phyloP scores from a whole-genome alignment of 257 asterid species.

The Galeopsis tetrahit region DNA sequence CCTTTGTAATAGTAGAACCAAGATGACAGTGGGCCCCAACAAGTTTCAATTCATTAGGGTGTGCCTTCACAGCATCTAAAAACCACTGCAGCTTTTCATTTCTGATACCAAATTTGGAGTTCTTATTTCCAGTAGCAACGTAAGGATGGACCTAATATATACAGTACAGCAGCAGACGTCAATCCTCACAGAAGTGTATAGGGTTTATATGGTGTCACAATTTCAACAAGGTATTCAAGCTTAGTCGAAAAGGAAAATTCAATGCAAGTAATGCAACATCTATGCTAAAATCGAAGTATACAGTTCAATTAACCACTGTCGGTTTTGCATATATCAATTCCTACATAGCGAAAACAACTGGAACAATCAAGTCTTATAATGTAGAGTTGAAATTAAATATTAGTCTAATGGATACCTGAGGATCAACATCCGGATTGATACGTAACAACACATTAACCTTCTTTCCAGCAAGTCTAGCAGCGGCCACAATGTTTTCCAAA shows the following conservation, averaged over 20 bases:
- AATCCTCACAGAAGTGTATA: neutral
- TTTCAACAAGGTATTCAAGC: neutral
- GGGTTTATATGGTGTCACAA: neutral
- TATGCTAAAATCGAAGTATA: neutral
- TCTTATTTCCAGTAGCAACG: conserved; percentile 97
- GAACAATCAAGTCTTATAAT: neutral
- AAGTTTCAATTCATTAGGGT: conserved; percentile 85
- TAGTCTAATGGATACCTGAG: conserved; percentile 65
- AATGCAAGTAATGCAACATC: neutral
- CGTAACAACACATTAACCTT: conserved; percentile 82
- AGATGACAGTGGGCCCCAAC: conserved; percentile 99
- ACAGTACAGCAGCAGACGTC: conserved; percentile 26
- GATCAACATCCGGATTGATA: conserved; percentile 97
- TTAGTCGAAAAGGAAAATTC: neutral
- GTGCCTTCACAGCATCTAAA: conserved; percentile 90
- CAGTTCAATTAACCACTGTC: neutral
- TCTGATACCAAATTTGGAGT: conserved; percentile 93
- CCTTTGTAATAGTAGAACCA: conserved; percentile 97
- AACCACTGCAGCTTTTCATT: conserved; percentile 97
- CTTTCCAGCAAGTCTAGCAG: conserved; percentile 85
- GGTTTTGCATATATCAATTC: neutral
- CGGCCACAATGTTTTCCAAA: conserved; percentile 82
- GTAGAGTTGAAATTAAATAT: neutral
- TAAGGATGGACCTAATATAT: conserved; percentile 86
- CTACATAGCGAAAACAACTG: neutral